phyloP scores from a whole-genome alignment of 108 stramenopile genomes.

The Thalassiosira profunda region DNA sequence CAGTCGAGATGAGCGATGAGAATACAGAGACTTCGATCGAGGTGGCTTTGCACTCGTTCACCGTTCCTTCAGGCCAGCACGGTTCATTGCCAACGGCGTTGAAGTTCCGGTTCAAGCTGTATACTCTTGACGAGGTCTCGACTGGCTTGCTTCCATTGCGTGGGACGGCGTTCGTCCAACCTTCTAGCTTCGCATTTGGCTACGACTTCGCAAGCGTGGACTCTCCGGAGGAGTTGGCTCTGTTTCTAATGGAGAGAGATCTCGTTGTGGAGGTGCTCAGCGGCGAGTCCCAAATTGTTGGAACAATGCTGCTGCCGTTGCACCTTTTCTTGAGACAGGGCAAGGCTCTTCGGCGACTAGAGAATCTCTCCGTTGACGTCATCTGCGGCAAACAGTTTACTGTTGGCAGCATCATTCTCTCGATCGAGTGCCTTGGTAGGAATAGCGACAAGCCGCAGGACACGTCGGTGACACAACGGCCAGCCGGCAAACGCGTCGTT shows the following conservation, averaged over 20 bases:
- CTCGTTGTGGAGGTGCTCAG: conserved; percentile 24
- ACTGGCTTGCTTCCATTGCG: neutral
- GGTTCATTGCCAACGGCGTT: neutral
- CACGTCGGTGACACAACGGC: neutral
- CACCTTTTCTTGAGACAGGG: conserved; percentile 29
- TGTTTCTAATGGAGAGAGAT: conserved; percentile 9
- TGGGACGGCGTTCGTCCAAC: neutral
- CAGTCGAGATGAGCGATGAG: conserved; percentile 12
- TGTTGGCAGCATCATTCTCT: conserved; percentile 5
- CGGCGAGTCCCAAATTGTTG: conserved; percentile 7
- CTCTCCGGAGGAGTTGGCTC: neutral
- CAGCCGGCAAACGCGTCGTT: neutral
- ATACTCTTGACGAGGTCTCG: neutral
- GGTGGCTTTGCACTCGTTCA: conserved; percentile 1
- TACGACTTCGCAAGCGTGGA: conserved; percentile 7
- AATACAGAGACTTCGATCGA: conserved; percentile 16
- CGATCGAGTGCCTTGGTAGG: conserved; percentile 12
- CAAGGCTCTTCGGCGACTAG: conserved; percentile 2
- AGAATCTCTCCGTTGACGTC: conserved; percentile 27
- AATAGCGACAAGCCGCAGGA: neutral
- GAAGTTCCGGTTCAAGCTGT: conserved; percentile 6
- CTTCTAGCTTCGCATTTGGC: conserved; percentile 4
- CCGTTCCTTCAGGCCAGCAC: neutral
- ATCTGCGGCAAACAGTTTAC: neutral
- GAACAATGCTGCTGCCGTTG: conserved; percentile 20